A percentile compares a stretch with the other conserved stretches of the same genome.
Conservation (phyloP, 345 rosid species). For the Linum trigynum region DNA sequence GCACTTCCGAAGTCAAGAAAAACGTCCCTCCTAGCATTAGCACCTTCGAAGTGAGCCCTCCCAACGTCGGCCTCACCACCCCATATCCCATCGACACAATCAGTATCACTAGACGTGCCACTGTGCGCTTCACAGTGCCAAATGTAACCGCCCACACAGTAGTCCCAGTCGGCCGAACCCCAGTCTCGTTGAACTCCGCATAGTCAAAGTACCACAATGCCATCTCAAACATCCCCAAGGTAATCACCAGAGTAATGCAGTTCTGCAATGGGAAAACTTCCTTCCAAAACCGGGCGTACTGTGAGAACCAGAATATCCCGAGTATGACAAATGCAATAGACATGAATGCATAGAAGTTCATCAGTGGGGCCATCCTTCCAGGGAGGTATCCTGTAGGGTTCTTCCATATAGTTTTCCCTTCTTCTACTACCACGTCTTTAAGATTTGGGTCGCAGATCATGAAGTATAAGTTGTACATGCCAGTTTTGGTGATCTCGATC, state of each 20-base stretch:
- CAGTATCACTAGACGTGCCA: conserved; percentile 65
- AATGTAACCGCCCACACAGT: conserved; percentile 92
- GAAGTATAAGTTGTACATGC: conserved; percentile 93
- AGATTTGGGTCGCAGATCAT: conserved; percentile 75
- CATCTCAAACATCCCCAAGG: conserved; percentile 93
- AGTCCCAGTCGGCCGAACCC: conserved; percentile 76
- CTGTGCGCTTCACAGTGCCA: conserved; percentile 63
- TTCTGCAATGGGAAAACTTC: conserved; percentile 86
- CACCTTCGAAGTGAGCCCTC: conserved; percentile 87
- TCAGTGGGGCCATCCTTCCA: conserved; percentile 96
- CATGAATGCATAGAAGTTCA: conserved; percentile 83
- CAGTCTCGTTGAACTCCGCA: conserved; percentile 79
- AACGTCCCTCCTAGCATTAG: conserved; percentile 80
- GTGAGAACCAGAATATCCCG: conserved; percentile 87
- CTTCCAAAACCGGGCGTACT: conserved; percentile 86
- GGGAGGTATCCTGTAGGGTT: conserved; percentile 87
- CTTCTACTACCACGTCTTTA: conserved; percentile 42
- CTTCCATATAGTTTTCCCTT: conserved; percentile 91
- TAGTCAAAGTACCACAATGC: conserved; percentile 94
- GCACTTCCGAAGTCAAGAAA: conserved; percentile 82
- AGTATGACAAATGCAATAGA: conserved; percentile 82
- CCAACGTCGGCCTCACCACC: conserved; percentile 91
- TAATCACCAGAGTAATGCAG: conserved; percentile 76
- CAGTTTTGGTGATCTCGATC: conserved; percentile 58
- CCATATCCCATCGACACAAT: conserved; percentile 97